These are phyloP conservation scores for Ambrosia hybrid DNA, from an alignment of 140 eudicot species.

Conservation along the genomic window DNA sequence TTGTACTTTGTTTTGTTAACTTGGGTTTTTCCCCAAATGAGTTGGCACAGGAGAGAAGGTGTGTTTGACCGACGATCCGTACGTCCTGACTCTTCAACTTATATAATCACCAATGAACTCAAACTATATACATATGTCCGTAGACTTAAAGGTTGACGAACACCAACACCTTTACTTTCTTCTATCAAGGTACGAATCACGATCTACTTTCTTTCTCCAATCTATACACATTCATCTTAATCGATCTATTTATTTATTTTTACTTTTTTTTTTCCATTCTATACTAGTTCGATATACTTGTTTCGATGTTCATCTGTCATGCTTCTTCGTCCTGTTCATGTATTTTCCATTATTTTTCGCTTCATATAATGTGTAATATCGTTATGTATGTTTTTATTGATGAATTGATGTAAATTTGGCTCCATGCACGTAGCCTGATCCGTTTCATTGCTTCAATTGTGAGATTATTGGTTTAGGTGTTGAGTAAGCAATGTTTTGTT, in stretches of 20 bases:
- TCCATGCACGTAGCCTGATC: conserved; percentile 2
- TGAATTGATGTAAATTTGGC: conserved; percentile 2
- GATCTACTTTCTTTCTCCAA: conserved; percentile 1
- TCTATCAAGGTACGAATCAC: conserved; percentile 22
- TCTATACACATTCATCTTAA: neutral
- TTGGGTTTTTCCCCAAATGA: neutral
- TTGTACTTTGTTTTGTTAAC: too few relatives aligned
- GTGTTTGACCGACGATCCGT: too few relatives aligned
- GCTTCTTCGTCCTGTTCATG: neutral
- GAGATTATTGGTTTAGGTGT: conserved; percentile 6
- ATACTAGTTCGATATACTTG: neutral
- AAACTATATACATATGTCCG: neutral
- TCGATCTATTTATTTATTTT: neutral
- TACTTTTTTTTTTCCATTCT: conserved; percentile 5
- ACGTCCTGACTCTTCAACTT: neutral
- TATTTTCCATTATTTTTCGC: neutral
- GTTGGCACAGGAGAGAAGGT: neutral
- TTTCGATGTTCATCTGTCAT: neutral
- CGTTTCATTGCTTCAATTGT: neutral
- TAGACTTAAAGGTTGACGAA: conserved; percentile 33
- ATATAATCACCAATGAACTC: neutral
- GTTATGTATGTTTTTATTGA: neutral
- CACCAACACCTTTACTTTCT: neutral
- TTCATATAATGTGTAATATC: neutral
- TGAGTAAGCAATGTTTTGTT: neutral